Evolutionary conservation across 2,329 filamentous ascomycete genomes (phyloP).

Genomic region (Trichoderma sp.): DNA sequence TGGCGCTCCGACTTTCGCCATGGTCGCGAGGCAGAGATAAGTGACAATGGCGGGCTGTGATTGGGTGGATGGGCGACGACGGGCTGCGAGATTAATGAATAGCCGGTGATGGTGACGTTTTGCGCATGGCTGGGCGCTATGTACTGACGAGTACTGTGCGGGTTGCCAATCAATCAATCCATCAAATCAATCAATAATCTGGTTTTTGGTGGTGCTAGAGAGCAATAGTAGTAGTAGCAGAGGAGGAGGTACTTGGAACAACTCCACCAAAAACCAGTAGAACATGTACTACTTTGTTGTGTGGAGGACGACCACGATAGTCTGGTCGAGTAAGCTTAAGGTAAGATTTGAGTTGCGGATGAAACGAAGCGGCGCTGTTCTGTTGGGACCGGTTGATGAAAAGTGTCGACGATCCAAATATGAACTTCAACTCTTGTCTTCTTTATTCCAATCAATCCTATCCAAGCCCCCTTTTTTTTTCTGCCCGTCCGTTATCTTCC

Average conservation of each 20-base stretch:
- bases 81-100: slow-evolving; percentile 16
- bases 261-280: neutral
- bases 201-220: too few relatives aligned
- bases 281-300: neutral
- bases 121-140: neutral
- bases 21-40: slow-evolving; percentile 10
- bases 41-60: neutral
- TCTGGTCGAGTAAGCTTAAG: neutral
- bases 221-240: too few relatives aligned
- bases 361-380: neutral
- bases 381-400: neutral
- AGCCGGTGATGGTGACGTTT: slow-evolving; percentile 8
- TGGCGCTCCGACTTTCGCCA: slow-evolving; percentile 14
- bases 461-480: neutral
- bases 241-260: neutral
- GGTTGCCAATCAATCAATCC: too few relatives aligned
- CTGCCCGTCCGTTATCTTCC: neutral
- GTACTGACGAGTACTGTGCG: neutral
- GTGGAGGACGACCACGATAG: too few relatives aligned
- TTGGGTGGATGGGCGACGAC: neutral
- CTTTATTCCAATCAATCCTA: neutral
- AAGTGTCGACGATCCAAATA: too few relatives aligned
- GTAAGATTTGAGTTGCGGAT: neutral
- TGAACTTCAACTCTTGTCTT: neutral
- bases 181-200: too few relatives aligned